Base-by-base conservation (phyloP, 495 filamentous ascomycete species). In the Penicillium soppii region DNA sequence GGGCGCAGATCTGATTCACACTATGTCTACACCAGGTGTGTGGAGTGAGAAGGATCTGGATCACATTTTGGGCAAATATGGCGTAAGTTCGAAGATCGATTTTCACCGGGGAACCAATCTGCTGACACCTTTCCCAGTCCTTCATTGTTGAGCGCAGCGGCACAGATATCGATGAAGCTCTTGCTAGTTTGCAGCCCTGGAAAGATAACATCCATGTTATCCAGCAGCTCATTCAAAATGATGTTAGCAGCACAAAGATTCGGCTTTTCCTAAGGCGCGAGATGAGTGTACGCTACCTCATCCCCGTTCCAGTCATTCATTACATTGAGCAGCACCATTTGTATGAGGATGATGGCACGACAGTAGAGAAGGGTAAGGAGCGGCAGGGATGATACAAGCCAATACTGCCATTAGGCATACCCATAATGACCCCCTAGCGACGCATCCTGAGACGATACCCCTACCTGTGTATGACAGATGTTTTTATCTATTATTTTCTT, bases 91-190 rank as follows among this genome's bases (percentile, higher is more conserved):
- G 9, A n/a, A 7, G 2, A n/a, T 27, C 9, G 13, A 43, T 50
- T 50, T 17, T 19, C 15, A 32, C n/a, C n/a, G n/a, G n/a, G n/a
- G 26, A 39, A 20, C 12, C 15, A 7, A 10, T 9, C 9, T 10
- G 46, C 47, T 49, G 41, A 49, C 25, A 27, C 1, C 12, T 0
- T 6, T 35, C n/a, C 5, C 33, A 77, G 74, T 83, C 87, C 8
- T 96, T 95, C 69, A 91, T 95, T 52, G 82, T 97, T 38, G 91
- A 97, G 68, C 85, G 92, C 32, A 84, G 81, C 33, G 92, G 92
- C n/a, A 94, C 91, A 15, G 89, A 94, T 57, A 86, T 94, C 50
- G 87, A 92, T 52, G 88, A 91, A 57, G 90, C 90, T 3, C 73
- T 94, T 17, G 82, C 85, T 21, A 82, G 78, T 38, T 74, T 95